Conservation (phyloP, 176 grass and related monocot genomes). For the Cenchrus americanus region DNA sequence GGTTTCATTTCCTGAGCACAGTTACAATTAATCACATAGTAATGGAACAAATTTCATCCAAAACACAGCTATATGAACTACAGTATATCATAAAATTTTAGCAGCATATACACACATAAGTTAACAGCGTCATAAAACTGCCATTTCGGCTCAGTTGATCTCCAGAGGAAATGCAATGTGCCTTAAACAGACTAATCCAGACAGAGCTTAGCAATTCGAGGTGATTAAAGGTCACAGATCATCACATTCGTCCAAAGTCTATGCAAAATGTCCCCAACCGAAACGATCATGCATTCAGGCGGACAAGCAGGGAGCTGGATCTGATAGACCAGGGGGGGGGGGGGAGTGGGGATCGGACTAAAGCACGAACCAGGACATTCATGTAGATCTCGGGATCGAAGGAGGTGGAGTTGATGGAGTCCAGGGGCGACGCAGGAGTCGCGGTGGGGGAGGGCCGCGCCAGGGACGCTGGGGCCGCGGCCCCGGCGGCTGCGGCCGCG, state of each 20-base stretch:
- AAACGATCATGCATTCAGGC: constrained; percentile 24
- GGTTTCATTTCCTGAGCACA: neutral
- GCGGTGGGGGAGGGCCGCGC: constrained; percentile 33
- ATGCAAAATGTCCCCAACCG: constrained; percentile 7
- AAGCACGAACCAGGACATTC: constrained; percentile 72
- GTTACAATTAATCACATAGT: neutral
- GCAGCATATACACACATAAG: neutral
- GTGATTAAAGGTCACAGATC: neutral
- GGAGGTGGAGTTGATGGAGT: constrained; percentile 84
- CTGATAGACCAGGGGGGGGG: constrained; percentile 24
- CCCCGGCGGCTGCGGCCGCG: constrained; percentile 8
- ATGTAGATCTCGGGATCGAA: constrained; percentile 93
- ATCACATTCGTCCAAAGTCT: neutral
- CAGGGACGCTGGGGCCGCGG: constrained; percentile 19
- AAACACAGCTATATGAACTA: neutral
- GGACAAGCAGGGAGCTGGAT: constrained; percentile 37
- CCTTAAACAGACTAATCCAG: constrained; percentile 2
- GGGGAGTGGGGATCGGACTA: constrained; percentile 29
- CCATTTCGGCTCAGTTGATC: constrained; percentile 13
- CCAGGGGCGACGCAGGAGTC: constrained; percentile 58
- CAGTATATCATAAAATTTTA: neutral
- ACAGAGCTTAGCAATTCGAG: neutral
- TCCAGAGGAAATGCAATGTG: constrained; percentile 22
- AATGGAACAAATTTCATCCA: constrained; percentile 1
- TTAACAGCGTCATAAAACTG: neutral